phyloP scores from a whole-genome alignment of 73 alveolate genomes.

The Tetrahymena borealis region DNA sequence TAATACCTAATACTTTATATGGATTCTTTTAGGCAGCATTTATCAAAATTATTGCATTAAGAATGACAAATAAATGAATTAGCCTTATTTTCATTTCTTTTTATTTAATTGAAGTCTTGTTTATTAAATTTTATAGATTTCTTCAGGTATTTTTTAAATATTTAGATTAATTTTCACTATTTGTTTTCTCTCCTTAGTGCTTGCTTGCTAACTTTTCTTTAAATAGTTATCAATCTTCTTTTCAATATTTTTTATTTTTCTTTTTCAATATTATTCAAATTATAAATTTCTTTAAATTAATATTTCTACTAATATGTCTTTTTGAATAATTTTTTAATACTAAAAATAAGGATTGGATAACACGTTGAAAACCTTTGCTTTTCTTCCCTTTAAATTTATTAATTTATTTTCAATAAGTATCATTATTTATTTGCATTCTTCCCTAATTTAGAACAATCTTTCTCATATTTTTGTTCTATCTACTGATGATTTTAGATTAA shows the following conservation, averaged over 20 bases:
- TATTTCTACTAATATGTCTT: neutral
- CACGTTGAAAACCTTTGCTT: slow-evolving; percentile 3
- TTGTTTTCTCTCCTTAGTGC: neutral
- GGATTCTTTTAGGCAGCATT: neutral
- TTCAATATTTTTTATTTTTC: neutral
- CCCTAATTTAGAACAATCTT: too few relatives aligned
- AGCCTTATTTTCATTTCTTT: neutral
- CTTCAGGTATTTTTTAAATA: neutral
- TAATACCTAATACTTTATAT: neutral
- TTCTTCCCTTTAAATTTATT: neutral
- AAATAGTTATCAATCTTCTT: neutral
- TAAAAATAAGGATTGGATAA: neutral
- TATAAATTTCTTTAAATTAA: neutral
- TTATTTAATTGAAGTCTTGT: neutral
- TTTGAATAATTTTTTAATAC: neutral
- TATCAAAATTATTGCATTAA: neutral
- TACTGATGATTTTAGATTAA: too few relatives aligned
- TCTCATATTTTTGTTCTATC: too few relatives aligned
- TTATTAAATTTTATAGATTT: neutral
- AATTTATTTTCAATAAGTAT: neutral
- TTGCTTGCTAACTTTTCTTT: neutral
- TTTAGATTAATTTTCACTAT: neutral
- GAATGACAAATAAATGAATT: neutral
- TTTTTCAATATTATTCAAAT: neutral
- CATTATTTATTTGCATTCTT: neutral